Conservation (phyloP, 169 alveolate genomes). For the Babesia sp. region DNA sequence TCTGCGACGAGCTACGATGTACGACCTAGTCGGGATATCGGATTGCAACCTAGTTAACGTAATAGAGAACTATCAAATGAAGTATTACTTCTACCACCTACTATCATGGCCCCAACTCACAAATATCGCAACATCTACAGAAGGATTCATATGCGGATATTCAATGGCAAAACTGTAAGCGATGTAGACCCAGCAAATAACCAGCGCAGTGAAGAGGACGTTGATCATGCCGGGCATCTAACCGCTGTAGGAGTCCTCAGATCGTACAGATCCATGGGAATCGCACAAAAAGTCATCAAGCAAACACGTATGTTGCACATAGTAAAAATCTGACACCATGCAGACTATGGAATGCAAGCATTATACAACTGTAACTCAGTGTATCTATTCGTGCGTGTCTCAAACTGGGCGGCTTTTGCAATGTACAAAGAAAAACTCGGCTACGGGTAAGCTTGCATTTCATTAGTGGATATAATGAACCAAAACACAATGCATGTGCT, state of each 20-base stretch:
- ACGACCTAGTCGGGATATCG: slow-evolving; percentile 72
- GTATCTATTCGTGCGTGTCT: slow-evolving; percentile 70
- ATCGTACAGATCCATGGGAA: slow-evolving; percentile 69
- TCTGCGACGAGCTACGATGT: slow-evolving; percentile 68
- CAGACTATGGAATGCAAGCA: slow-evolving; percentile 65
- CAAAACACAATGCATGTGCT: no score
- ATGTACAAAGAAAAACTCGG: slow-evolving; percentile 66
- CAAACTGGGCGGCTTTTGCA: slow-evolving; percentile 73
- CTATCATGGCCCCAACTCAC: slow-evolving; percentile 93
- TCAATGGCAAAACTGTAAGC: slow-evolving; percentile 71
- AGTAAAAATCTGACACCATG: no score
- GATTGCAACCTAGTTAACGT: slow-evolving; percentile 76
- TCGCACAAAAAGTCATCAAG: slow-evolving; percentile 66
- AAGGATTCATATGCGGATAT: slow-evolving; percentile 76
- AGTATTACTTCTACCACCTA: slow-evolving; percentile 93
- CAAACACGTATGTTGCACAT: slow-evolving; percentile 67
- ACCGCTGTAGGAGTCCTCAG: slow-evolving; percentile 79
- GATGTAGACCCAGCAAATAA: no score
- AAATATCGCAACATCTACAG: slow-evolving; percentile 64
- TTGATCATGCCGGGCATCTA: slow-evolving; percentile 75
- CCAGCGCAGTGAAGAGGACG: slow-evolving; percentile 70
- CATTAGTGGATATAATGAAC: no score
- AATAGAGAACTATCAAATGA: slow-evolving; percentile 91
- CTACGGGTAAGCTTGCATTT: slow-evolving; percentile 65
- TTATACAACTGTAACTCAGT: slow-evolving; percentile 48